Conservation (phyloP, 1,284 basidiomycete species). For the Malassezia slooffiae region DNA sequence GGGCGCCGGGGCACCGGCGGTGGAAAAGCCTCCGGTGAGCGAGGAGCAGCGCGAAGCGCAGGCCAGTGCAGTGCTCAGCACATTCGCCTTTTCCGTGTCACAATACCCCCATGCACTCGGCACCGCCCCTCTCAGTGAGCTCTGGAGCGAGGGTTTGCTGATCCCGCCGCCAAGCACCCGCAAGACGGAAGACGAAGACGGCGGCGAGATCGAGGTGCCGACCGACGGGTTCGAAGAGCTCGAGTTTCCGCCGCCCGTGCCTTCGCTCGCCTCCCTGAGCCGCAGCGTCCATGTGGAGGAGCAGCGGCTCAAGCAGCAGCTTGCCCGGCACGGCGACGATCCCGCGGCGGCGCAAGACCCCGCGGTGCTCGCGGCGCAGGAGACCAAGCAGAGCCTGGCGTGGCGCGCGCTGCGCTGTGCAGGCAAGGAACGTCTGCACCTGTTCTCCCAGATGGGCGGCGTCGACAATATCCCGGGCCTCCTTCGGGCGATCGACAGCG, state of each 20-base stretch:
- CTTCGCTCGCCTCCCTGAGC: slow-evolving; percentile 26
- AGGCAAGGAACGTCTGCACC: slow-evolving; percentile 19
- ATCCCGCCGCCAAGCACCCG: slow-evolving; percentile 20
- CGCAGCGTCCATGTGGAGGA: slow-evolving; percentile 25
- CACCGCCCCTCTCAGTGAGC: slow-evolving; percentile 33
- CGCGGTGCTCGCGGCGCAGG: slow-evolving; percentile 13
- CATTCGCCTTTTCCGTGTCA: slow-evolving; percentile 16
- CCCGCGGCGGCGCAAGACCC: slow-evolving; percentile 17
- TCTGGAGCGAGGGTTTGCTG: slow-evolving; percentile 39
- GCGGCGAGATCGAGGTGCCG: slow-evolving; percentile 22
- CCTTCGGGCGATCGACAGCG: slow-evolving; percentile 20
- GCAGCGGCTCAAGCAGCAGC: slow-evolving; percentile 24
- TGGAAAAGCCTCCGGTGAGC: slow-evolving; percentile 26
- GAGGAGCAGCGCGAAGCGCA: slow-evolving; percentile 15
- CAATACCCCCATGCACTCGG: slow-evolving; percentile 27
- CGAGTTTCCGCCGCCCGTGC: slow-evolving; percentile 25
- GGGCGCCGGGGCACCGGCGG: slow-evolving; percentile 32
- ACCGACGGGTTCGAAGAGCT: slow-evolving; percentile 41
- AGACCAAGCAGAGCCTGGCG: slow-evolving; percentile 27
- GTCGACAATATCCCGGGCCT: slow-evolving; percentile 24
- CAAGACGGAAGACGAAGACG: slow-evolving; percentile 26
- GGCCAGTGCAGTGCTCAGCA: slow-evolving; percentile 24
- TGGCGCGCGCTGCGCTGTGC: slow-evolving; percentile 34
- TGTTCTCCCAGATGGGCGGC: slow-evolving; percentile 21
- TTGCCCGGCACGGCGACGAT: slow-evolving; percentile 25